Base-by-base conservation (phyloP, 1,139 yeast species). In the Candida sanyaensis region DNA sequence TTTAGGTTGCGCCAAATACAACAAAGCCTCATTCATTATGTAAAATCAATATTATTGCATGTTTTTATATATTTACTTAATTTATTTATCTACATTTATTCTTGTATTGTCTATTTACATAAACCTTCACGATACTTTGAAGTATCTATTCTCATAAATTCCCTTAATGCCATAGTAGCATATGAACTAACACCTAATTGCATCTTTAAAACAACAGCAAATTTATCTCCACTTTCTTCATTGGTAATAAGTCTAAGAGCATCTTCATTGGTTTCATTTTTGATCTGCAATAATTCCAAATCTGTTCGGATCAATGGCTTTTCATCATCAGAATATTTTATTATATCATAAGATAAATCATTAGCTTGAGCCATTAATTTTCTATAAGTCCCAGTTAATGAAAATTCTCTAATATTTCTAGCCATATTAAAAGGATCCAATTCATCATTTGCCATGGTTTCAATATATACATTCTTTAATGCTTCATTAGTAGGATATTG, bases 101-200 rank as follows among this genome's bases (percentile, higher is more conserved):
- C 9, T 8, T 26, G n/a, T n/a, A 26, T 26, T 6, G 9, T 23
- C 42, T 43, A 40, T 39, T 50, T 45, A 28, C 32, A 37, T 43
- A 48, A 46, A 23, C 43, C 36, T 11, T 48, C 53, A 37, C 74
- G 61, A 46, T 71, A 65, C 41, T 91, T 81, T 37, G 90, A 78
- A 2, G 96, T 87, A 53, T 89, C 96, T 26, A 83, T 74, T 64
- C 86, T 87, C 96, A 89, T 87, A 47, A 87, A 81, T 63, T 93
- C 99, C 60, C 99, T 79, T 47, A 95, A 71, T 0, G 97, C 96
- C 99, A 95, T 95, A 0, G 99, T 95, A 2, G 99, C 99, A 66
- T 95, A 95, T 5, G 96, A 86, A 42, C 97, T 87, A 6, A 88
- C 84, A 2, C 91, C 95, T 50, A 95, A 75, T 62, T 85, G 88